A percentile compares a stretch with the other conserved stretches of the same genome.
Conservation (phyloP, 2,329 filamentous ascomycete species). For the Alternaria sp. region DNA sequence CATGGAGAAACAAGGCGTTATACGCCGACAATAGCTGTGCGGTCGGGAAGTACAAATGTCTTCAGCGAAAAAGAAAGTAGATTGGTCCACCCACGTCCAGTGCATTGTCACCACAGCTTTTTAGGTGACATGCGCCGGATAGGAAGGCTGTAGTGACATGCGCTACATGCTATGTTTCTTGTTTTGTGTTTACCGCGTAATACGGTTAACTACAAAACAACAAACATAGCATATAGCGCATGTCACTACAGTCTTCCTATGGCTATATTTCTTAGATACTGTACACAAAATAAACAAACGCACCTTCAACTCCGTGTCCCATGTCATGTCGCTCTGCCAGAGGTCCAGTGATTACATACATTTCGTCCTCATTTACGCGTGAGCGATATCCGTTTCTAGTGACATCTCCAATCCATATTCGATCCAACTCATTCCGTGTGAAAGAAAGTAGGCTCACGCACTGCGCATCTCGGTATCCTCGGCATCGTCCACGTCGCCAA, state of each 20-base stretch:
- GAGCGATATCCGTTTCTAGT: conserved; percentile 34
- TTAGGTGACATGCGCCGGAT: not conserved
- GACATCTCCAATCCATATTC: conserved; percentile 4
- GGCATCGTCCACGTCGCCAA: conserved; percentile 35
- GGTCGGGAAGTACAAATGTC: not conserved
- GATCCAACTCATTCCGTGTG: not conserved
- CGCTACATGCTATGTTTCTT: conserved; percentile 7
- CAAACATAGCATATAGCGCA: too few relatives aligned
- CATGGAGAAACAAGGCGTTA: not conserved
- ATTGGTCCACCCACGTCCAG: not conserved
- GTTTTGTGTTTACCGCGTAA: not conserved
- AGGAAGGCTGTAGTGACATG: conserved; percentile 15
- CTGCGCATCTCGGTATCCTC: conserved; percentile 43
- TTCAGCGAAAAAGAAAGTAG: not conserved
- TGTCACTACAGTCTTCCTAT: too few relatives aligned
- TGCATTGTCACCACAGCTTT: not conserved
- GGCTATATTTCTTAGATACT: conserved; percentile 7
- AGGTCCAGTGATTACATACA: conserved; percentile 12
- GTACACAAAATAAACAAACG: conserved; percentile 14
- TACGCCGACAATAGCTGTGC: not conserved
- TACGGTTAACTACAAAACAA: too few relatives aligned
- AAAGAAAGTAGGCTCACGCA: conserved; percentile 16
- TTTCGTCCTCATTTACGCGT: conserved; percentile 27
- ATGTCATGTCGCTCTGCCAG: conserved; percentile 13
- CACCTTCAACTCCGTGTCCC: conserved; percentile 23